Conservation (phyloP, 805 yeast species). For the Candida tallmaniae region DNA sequence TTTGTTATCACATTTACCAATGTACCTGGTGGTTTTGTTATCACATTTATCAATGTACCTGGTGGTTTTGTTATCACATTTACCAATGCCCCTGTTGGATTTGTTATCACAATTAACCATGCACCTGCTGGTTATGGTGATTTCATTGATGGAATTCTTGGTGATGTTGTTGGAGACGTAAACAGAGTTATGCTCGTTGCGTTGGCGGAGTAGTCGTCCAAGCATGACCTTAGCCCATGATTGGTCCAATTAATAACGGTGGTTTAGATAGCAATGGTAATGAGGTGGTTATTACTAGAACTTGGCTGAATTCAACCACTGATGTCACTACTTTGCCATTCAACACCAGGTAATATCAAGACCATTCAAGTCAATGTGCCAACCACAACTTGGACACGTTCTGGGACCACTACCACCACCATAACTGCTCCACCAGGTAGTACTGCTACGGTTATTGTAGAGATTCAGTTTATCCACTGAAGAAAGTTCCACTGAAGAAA, state of each 20-base stretch:
- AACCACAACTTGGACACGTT: slow-evolving; percentile 11
- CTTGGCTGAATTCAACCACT: slow-evolving; percentile 18
- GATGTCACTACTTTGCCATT: slow-evolving; percentile 14
- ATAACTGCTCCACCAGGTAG: slow-evolving; percentile 14
- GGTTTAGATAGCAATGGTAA: slow-evolving; percentile 13
- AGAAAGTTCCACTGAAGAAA: no score
- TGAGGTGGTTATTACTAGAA: slow-evolving; percentile 12
- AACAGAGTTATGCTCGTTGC: neutral
- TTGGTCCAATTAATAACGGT: neutral
- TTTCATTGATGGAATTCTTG: slow-evolving; percentile 13
- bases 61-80: no score
- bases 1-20: no score
- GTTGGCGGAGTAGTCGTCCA: neutral
- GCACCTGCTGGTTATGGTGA: no score
- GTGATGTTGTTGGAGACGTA: neutral
- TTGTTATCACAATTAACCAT: no score
- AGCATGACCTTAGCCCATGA: no score
- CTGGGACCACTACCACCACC: slow-evolving; percentile 13
- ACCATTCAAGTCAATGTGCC: slow-evolving; percentile 21
- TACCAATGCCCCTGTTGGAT: no score
- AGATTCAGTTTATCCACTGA: no score
- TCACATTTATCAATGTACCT: no score
- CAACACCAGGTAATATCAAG: slow-evolving; percentile 13
- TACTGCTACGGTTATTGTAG: slow-evolving; percentile 16
- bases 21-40: no score